These are phyloP conservation scores for Pestalotiopsis fici DNA, from an alignment of 2,329 filamentous ascomycete species.

Conservation along the genomic window DNA sequence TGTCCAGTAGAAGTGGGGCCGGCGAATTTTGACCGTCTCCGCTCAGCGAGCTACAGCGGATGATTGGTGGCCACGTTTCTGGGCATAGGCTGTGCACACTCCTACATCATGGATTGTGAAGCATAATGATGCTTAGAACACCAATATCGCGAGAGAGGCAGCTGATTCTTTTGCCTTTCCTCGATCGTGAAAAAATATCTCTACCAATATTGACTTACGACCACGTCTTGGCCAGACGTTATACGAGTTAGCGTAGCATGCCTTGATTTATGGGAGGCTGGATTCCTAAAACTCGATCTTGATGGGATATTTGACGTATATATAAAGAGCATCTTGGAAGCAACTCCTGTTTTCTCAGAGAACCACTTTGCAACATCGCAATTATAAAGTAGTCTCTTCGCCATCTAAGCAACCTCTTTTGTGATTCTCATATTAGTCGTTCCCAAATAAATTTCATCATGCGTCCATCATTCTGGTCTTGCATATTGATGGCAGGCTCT, in stretches of 20 bases:
- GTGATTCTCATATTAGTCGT: not conserved
- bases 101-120: not conserved
- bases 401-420: not conserved
- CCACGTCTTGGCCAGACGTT: conserved; percentile 1
- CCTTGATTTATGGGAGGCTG: not conserved
- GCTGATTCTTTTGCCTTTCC: not conserved
- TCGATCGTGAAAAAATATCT: not conserved
- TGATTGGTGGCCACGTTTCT: conserved; percentile 8
- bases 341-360: not conserved
- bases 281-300: not conserved
- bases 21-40: conserved; percentile 1
- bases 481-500: conserved; percentile 9
- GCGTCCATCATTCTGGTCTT: conserved; percentile 8
- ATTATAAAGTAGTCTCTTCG: not conserved
- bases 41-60: not conserved
- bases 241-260: not conserved
- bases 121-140: conserved; percentile 8
- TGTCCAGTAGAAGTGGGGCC: not conserved
- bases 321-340: conserved; percentile 1
- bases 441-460: not conserved
- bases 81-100: conserved; percentile 8
- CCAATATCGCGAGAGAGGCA: not conserved
- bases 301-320: not conserved
- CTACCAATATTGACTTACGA: not conserved
- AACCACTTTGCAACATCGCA: not conserved